Conservation (phyloP, 2,329 filamentous ascomycete genomes). For the Penicillium sp. region DNA sequence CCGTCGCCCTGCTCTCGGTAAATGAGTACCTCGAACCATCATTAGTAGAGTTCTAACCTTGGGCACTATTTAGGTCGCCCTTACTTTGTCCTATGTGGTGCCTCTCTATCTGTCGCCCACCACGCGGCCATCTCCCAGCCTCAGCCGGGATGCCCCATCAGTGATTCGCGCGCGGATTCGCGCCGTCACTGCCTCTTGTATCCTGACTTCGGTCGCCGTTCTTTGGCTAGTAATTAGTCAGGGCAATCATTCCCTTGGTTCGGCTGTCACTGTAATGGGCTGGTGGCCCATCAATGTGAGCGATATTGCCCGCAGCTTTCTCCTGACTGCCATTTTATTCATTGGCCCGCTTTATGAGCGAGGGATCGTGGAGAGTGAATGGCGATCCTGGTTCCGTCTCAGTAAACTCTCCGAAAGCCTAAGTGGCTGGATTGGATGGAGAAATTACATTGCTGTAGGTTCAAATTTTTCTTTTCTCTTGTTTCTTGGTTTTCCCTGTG, state of each 20-base stretch:
- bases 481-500: background rate
- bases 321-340: constrained; percentile 77
- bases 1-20: constrained; percentile 43
- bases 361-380: constrained; percentile 70
- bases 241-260: constrained; percentile 51
- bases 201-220: constrained; percentile 66
- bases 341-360: constrained; percentile 79
- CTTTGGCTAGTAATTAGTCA: constrained; percentile 63
- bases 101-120: constrained; percentile 83
- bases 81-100: constrained; percentile 85
- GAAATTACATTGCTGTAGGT: constrained; percentile 82
- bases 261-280: constrained; percentile 70
- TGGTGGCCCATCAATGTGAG: constrained; percentile 72
- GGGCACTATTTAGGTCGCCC: constrained; percentile 60
- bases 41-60: background rate
- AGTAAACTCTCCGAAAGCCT: constrained; percentile 60
- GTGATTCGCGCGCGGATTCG: constrained; percentile 85
- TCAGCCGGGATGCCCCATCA: constrained; percentile 83
- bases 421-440: constrained; percentile 76
- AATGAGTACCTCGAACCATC: background rate
- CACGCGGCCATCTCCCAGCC: constrained; percentile 74
- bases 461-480: background rate
- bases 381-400: constrained; percentile 63
- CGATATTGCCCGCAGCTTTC: constrained; percentile 65
- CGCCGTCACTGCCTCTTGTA: constrained; percentile 74